These are phyloP conservation scores for Aureobasidium sp. DNA, from an alignment of 2,329 filamentous ascomycete species.

Conservation along the genomic window DNA sequence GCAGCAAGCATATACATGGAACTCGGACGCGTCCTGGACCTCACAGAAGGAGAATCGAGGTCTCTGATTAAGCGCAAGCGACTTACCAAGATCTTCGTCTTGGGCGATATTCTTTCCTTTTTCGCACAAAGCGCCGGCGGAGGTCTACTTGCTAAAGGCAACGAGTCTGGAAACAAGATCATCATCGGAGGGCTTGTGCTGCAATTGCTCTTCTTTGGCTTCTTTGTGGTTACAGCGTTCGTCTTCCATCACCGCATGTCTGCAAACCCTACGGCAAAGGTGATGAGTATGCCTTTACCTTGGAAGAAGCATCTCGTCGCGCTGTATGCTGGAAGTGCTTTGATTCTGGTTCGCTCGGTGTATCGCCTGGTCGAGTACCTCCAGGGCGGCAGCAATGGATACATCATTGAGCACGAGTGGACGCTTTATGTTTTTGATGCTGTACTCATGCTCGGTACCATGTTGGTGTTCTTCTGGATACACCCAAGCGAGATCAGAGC, in stretches of 20 bases:
- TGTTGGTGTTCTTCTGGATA: constrained; percentile 26
- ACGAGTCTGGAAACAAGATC: constrained; percentile 53
- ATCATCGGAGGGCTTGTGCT: constrained; percentile 64
- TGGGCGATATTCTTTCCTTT: constrained; percentile 61
- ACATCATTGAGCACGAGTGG: constrained; percentile 45
- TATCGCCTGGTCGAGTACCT: constrained; percentile 57
- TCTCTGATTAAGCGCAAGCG: constrained; percentile 49
- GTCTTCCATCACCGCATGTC: constrained; percentile 55
- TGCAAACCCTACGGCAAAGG: not conserved
- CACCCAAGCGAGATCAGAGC: constrained; percentile 11
- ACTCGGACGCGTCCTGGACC: constrained; percentile 49
- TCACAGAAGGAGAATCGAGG: constrained; percentile 46
- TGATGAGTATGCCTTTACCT: constrained; percentile 29
- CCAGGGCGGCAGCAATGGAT: constrained; percentile 44
- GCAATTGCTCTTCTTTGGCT: constrained; percentile 63
- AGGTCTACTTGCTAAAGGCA: constrained; percentile 39
- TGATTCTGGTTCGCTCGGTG: constrained; percentile 53
- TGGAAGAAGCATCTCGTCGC: constrained; percentile 41
- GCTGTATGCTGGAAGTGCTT: constrained; percentile 41
- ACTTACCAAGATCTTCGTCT: constrained; percentile 63
- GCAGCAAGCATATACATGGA: constrained; percentile 61
- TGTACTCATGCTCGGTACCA: constrained; percentile 40
- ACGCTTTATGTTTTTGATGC: constrained; percentile 54
- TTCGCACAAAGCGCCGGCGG: constrained; percentile 54
- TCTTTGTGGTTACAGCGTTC: constrained; percentile 58